phyloP scores from a whole-genome alignment of 805 yeast species.

The Metschnikowia vanudenii region DNA sequence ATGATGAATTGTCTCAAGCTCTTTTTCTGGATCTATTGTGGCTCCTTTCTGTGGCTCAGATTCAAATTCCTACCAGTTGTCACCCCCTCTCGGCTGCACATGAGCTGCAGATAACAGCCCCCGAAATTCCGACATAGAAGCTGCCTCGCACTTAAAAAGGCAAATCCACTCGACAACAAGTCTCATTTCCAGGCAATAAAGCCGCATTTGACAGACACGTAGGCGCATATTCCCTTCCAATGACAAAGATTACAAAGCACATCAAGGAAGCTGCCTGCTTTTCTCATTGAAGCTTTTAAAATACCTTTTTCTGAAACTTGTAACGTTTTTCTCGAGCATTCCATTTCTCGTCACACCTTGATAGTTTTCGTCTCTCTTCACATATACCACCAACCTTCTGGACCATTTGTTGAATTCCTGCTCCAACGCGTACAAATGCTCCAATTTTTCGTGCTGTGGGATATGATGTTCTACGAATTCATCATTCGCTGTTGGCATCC shows the following conservation, averaged over 20 bases:
- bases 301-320: constrained; percentile 69
- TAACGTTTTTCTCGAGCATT: constrained; percentile 48
- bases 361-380: constrained; percentile 53
- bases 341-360: constrained; percentile 49
- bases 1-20: not conserved
- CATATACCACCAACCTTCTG: constrained; percentile 77
- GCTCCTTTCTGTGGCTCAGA: not conserved
- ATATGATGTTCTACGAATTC: constrained; percentile 66
- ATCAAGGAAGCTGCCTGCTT: constrained; percentile 19
- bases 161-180: not conserved
- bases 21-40: not conserved
- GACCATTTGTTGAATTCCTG: constrained; percentile 96
- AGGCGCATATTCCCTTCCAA: constrained; percentile 19
- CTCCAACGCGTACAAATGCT: constrained; percentile 69
- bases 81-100: not conserved
- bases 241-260: not conserved
- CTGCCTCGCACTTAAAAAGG: not conserved
- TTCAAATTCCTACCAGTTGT: not conserved
- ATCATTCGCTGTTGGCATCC: constrained; percentile 98
- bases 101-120: not conserved
- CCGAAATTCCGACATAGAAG: not conserved
- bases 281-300: constrained; percentile 59
- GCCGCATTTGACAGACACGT: constrained; percentile 18
- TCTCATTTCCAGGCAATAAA: constrained; percentile 1
- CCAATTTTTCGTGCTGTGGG: constrained; percentile 75